These are phyloP conservation scores for Lenwebbia sp. DNA, from an alignment of 345 rosid species.

Conservation along the genomic window DNA sequence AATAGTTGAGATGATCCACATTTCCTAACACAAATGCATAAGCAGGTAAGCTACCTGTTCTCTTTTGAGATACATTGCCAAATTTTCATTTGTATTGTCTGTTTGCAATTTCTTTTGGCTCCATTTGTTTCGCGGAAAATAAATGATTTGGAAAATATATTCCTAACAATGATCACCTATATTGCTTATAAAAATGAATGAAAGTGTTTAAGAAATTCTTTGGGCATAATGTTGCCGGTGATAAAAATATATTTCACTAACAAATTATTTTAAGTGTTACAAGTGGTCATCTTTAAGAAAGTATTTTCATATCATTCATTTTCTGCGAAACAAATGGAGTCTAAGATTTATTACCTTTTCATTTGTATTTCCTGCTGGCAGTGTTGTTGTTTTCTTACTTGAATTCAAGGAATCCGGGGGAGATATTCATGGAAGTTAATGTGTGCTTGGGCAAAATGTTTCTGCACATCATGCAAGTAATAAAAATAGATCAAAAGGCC, in stretches of 20 bases:
- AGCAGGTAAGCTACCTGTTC: neutral
- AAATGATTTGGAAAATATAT: neutral
- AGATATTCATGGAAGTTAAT: neutral
- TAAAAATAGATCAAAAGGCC: neutral
- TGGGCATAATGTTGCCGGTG: neutral
- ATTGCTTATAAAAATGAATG: neutral
- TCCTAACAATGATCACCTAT: neutral
- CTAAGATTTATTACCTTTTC: neutral
- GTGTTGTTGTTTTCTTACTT: neutral
- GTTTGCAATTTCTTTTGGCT: neutral
- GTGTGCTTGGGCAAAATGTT: neutral
- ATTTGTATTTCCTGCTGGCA: neutral
- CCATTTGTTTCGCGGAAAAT: neutral
- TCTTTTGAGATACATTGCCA: neutral
- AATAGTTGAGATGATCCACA: neutral
- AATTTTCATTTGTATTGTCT: neutral
- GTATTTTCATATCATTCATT: neutral
- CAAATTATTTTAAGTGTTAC: neutral
- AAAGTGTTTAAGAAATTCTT: neutral
- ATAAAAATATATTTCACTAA: neutral
- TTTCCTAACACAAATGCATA: neutral
- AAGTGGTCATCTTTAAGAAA: neutral
- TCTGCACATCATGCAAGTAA: neutral
- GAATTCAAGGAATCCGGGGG: neutral
- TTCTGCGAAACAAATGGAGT: neutral